phyloP scores from a whole-genome alignment of 306 rosid genomes.

The Dryas alaskensis region DNA sequence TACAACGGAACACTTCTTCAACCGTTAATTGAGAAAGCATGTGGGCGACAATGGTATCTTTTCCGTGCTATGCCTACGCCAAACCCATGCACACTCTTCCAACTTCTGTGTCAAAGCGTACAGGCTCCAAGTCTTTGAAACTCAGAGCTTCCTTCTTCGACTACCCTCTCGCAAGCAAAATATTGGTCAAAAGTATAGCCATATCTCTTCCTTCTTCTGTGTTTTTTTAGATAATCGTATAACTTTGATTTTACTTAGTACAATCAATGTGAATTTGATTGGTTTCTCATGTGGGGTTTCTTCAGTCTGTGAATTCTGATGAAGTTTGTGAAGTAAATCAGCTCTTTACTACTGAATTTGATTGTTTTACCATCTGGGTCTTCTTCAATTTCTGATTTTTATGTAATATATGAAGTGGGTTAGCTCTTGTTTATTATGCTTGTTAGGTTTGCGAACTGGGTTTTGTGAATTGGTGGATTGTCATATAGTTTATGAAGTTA shows the following conservation, averaged over 20 bases:
- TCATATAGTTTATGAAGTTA: not conserved
- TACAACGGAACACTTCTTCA: not conserved
- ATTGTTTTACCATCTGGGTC: not conserved
- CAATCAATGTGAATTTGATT: not conserved
- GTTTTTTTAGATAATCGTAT: not conserved
- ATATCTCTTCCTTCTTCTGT: constrained; percentile 3
- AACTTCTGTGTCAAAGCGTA: not conserved
- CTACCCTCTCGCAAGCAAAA: constrained; percentile 77
- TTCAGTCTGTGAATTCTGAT: not conserved
- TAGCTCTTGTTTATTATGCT: not conserved
- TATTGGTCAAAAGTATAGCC: constrained; percentile 55
- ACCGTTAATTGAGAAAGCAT: not conserved
- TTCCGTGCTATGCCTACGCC: constrained; percentile 24
- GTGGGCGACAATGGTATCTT: constrained; percentile 27
- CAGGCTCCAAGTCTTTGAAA: constrained; percentile 23
- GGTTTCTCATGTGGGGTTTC: not conserved
- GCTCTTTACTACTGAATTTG: not conserved
- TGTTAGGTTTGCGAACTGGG: not conserved
- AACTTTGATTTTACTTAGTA: not conserved
- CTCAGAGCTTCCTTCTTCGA: constrained; percentile 57
- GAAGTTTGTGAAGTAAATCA: not conserved
- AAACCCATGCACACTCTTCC: constrained; percentile 12
- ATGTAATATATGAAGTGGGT: not conserved
- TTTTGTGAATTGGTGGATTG: too few relatives aligned
- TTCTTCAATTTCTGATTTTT: constrained; percentile 4